phyloP scores from a whole-genome alignment of 78 protist species.

The Mastigamoeba balamuthi region DNA sequence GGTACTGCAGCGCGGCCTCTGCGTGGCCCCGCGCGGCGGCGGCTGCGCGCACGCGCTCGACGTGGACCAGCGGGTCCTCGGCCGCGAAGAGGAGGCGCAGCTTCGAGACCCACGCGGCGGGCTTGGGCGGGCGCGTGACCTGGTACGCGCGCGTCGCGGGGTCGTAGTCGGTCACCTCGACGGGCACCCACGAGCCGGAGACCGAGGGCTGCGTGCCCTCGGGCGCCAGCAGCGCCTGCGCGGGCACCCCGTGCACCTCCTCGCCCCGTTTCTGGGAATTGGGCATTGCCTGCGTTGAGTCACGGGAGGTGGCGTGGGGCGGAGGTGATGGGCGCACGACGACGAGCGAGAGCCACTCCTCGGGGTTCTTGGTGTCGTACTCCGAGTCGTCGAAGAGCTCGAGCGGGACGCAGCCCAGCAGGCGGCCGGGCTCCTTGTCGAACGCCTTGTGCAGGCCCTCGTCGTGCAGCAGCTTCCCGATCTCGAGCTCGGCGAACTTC shows the following conservation, averaged over 20 bases:
- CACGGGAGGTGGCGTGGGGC: no score
- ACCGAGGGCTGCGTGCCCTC: neutral
- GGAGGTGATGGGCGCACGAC: no score
- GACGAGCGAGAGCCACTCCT: constrained; percentile 47
- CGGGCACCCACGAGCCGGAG: neutral
- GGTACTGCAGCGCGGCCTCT: neutral
- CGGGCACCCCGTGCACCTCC: neutral
- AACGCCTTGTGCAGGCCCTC: neutral
- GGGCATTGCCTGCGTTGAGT: neutral
- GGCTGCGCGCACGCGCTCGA: constrained; percentile 38
- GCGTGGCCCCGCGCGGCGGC: neutral
- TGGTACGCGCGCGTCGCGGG: no score
- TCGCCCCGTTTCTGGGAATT: neutral
- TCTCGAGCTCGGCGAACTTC: constrained; percentile 2
- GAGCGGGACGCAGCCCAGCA: constrained; percentile 11
- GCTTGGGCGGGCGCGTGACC: neutral
- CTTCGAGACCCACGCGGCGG: neutral
- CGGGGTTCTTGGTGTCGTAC: constrained; percentile 30
- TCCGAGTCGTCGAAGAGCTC: constrained; percentile 57
- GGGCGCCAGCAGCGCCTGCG: neutral
- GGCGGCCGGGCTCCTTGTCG: neutral
- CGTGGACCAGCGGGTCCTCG: constrained; percentile 48
- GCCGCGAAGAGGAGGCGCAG: constrained; percentile 5
- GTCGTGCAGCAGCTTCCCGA: constrained; percentile 3
- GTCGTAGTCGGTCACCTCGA: neutral